phyloP scores from a whole-genome alignment of 108 stramenopile species.

The Discostella stelligeroides region DNA sequence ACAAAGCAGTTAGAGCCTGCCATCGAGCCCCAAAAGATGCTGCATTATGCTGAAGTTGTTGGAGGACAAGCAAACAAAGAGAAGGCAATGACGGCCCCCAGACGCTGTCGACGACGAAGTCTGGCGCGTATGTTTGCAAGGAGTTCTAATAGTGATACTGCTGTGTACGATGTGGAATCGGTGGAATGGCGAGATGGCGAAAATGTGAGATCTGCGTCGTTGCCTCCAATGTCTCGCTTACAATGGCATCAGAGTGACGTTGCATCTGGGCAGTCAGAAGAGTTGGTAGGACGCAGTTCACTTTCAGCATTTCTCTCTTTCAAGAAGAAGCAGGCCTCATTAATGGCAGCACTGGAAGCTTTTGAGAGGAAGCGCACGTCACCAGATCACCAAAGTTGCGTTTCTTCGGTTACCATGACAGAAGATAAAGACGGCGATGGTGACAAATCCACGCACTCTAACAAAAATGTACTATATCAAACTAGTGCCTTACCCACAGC shows the following conservation, averaged over 20 bases:
- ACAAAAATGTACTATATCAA: background rate
- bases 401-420: slow-evolving; percentile 3
- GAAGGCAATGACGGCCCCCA: slow-evolving; percentile 23
- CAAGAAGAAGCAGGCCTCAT: background rate
- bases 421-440: background rate
- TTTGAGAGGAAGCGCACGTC: background rate
- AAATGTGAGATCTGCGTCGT: background rate
- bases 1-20: background rate
- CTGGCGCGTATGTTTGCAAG: background rate
- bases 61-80: slow-evolving; percentile 2
- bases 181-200: background rate
- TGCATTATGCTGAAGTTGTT: background rate
- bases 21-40: background rate
- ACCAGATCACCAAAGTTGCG: background rate
- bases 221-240: background rate
- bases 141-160: background rate
- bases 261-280: background rate
- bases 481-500: background rate
- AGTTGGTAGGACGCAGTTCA: background rate
- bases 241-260: background rate
- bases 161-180: background rate
- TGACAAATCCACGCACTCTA: background rate
- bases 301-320: slow-evolving; percentile 7
- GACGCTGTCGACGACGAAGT: background rate
- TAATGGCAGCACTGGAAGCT: background rate